Evolutionary conservation across 768 basidiomycete genomes (phyloP).

Genomic region (Boletus rubropictus): DNA sequence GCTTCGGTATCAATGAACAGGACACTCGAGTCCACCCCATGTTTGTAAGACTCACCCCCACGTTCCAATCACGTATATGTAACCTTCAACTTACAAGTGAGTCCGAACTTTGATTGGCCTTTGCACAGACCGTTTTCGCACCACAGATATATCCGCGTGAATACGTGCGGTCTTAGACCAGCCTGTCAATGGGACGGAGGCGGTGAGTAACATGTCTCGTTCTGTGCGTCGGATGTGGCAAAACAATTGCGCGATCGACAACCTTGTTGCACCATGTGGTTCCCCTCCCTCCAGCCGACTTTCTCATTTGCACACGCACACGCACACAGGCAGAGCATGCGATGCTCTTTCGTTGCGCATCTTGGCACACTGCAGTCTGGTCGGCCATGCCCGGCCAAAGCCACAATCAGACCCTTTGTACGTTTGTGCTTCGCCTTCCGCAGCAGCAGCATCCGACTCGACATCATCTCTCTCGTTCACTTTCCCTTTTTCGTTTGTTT

Average conservation of each 20-base stretch:
- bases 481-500: neutral
- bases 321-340: neutral
- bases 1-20: neutral
- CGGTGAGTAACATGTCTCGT: neutral
- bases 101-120: neutral
- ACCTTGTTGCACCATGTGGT: neutral
- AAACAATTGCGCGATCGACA: neutral
- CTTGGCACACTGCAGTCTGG: conserved; percentile 7
- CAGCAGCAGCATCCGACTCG: neutral
- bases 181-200: neutral
- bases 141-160: neutral
- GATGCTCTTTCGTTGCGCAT: neutral
- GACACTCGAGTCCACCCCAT: neutral
- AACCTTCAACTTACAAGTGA: neutral
- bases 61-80: neutral
- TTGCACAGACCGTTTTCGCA: neutral
- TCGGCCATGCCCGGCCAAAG: conserved; percentile 8
- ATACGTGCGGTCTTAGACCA: neutral
- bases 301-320: neutral
- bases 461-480: neutral
- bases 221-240: conserved; percentile 12
- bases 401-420: conserved; percentile 10
- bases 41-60: neutral
- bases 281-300: neutral
- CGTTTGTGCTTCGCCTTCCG: neutral